Percentiles rank a stretch among this genome's conserved stretches.
Conservation (phyloP, 148 eudicot species). For the Vaccinium corymbosum region DNA sequence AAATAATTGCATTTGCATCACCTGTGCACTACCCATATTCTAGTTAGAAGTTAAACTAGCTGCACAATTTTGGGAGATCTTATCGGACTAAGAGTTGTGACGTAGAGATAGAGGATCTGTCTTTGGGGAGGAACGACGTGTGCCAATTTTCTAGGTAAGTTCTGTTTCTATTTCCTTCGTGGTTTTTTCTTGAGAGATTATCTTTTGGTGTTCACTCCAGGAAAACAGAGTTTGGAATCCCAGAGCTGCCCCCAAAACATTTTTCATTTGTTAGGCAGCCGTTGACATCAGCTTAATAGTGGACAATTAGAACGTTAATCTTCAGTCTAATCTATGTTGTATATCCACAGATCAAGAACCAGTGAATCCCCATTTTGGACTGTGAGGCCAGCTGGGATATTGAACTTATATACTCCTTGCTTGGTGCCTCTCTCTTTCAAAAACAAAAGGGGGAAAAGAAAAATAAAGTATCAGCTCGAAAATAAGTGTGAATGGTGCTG, state of each 20-base stretch:
- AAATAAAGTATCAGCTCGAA: not conserved
- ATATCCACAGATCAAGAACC: not conserved
- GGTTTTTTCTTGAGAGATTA: not conserved
- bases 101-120: not conserved
- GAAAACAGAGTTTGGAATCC: not conserved
- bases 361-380: not conserved
- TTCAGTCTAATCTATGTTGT: not conserved
- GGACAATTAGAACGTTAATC: not conserved
- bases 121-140: not conserved
- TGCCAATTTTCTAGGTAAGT: not conserved
- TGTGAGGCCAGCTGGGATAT: not conserved
- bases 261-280: not conserved
- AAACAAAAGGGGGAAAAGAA: not conserved
- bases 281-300: not conserved
- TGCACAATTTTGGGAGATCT: not conserved
- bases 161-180: not conserved
- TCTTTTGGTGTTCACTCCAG: not conserved
- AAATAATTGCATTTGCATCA: no score
- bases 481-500: not conserved
- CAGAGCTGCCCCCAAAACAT: not conserved
- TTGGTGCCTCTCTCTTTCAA: not conserved
- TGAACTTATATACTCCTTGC: not conserved
- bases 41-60: not conserved
- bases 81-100: not conserved
- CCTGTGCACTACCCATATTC: no score